Evolutionary conservation across 1,284 basidiomycete species (phyloP).

Genomic region (Sphaerobolus stellatus): DNA sequence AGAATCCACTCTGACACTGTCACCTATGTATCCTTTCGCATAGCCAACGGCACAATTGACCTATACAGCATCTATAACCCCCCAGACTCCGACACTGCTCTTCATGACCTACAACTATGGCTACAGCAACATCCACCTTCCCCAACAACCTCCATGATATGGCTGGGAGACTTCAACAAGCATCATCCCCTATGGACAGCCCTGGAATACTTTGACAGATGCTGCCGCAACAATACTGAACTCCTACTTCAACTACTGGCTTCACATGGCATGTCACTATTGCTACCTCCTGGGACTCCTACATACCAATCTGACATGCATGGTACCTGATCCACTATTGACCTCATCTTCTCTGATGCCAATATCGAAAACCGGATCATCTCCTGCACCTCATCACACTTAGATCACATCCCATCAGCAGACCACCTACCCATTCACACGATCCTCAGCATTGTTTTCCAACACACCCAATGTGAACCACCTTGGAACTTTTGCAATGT

Average conservation of each 20-base stretch:
- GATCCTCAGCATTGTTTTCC: background rate
- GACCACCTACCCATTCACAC: slow-evolving; percentile 1
- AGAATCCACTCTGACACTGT: too few species aligned
- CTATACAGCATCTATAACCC: slow-evolving; percentile 16
- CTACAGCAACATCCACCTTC: background rate
- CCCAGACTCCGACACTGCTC: background rate
- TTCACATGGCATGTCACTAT: background rate
- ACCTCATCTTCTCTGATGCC: background rate
- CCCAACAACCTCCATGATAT: slow-evolving; percentile 3
- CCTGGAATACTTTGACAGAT: background rate
- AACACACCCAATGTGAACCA: too few species aligned
- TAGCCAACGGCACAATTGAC: background rate
- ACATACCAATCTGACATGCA: background rate
- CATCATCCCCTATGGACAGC: slow-evolving; percentile 15
- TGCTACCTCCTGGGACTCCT: background rate
- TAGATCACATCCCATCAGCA: background rate
- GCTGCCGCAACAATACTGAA: background rate
- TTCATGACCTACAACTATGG: background rate
- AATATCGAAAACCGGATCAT: background rate
- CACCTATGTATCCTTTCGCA: background rate
- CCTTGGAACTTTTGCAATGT: too few species aligned
- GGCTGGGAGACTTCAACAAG: slow-evolving; percentile 16
- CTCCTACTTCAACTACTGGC: background rate
- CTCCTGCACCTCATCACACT: background rate
- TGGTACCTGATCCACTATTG: background rate